Evolutionary conservation across 495 filamentous ascomycete species (phyloP).

Genomic region (Neurospora sublineolata): DNA sequence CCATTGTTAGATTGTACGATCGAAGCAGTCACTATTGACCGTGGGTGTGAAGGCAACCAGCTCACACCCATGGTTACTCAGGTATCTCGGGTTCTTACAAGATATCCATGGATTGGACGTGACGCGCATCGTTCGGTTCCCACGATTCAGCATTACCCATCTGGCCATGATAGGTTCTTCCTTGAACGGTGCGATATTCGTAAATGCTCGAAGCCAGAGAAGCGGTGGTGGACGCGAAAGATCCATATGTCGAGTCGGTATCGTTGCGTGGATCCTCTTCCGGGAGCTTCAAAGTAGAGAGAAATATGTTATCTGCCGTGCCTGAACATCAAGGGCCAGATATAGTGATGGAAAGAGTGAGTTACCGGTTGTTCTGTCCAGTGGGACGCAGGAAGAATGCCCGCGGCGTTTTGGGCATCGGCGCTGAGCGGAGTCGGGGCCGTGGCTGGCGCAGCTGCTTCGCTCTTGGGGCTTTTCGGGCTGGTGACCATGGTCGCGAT

Average conservation of each 20-base stretch:
- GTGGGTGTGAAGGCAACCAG: not conserved
- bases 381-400: constrained; percentile 1
- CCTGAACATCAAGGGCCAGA: not conserved
- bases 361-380: not conserved
- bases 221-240: constrained; percentile 9
- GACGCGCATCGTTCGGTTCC: constrained; percentile 16
- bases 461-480: not conserved
- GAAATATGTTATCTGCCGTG: not conserved
- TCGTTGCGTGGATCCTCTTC: not conserved
- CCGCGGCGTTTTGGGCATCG: not conserved
- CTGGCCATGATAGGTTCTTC: constrained; percentile 20
- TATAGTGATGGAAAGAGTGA: not conserved
- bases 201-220: constrained; percentile 24
- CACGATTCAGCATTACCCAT: constrained; percentile 1
- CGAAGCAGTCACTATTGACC: not conserved
- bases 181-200: constrained; percentile 21
- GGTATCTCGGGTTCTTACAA: constrained; percentile 6
- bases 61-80: not conserved
- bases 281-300: not conserved
- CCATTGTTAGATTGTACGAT: not conserved
- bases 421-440: not conserved
- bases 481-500: not conserved
- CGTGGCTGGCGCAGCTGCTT: not conserved
- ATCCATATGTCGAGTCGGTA: not conserved
- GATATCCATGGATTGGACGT: constrained; percentile 17